Percentiles rank a stretch among this genome's conserved stretches.
phyloP scores from a whole-genome alignment of 192 early-diverging fungal genomes.

The Coemansia reversa region DNA sequence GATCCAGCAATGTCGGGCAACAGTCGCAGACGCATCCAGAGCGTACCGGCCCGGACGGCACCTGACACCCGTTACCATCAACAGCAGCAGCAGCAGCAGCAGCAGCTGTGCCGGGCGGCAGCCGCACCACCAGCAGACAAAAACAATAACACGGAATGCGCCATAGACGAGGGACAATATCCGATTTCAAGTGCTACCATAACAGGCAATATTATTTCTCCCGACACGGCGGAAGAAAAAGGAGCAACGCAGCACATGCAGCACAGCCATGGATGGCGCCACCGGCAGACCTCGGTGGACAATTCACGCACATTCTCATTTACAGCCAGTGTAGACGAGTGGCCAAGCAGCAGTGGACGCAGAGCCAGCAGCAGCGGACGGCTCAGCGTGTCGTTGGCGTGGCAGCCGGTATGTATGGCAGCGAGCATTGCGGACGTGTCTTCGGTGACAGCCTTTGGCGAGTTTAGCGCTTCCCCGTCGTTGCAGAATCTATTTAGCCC shows the following conservation, averaged over 20 bases:
- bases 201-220: constrained; percentile 11
- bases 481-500: neutral
- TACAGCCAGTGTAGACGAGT: too few species aligned
- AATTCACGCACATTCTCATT: too few species aligned
- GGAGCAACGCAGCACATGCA: neutral
- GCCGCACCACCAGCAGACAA: constrained; percentile 7
- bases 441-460: constrained; percentile 10
- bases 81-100: neutral
- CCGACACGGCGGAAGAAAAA: constrained; percentile 1
- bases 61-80: neutral
- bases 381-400: neutral
- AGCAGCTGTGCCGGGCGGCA: constrained; percentile 5
- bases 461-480: constrained; percentile 10
- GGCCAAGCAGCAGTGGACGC: neutral
- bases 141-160: neutral
- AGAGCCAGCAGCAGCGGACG: neutral
- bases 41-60: neutral
- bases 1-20: too few species aligned
- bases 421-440: constrained; percentile 2
- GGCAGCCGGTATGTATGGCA: neutral
- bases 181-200: neutral
- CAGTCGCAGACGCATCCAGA: too few species aligned
- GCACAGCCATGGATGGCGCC: constrained; percentile 7
- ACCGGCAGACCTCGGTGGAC: neutral
- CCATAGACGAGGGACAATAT: neutral